Conservation (phyloP, 164 flowering plant genomes). For the Vitis labrusca region DNA sequence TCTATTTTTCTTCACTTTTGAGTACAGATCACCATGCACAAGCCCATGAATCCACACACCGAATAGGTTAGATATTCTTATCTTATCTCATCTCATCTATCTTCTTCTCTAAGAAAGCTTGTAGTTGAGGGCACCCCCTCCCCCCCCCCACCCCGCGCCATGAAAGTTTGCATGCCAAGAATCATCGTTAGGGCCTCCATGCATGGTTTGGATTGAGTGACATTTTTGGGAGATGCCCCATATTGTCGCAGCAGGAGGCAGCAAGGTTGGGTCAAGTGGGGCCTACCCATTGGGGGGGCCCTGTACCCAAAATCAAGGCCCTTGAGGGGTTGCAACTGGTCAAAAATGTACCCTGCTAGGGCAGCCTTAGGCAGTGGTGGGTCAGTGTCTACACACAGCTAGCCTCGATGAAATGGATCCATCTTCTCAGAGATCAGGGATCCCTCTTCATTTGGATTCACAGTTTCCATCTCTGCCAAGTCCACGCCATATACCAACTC, state of each 20-base stretch:
- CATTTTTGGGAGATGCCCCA: constrained; percentile 6
- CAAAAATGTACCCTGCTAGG: neutral
- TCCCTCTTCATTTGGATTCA: neutral
- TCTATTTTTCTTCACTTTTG: no score
- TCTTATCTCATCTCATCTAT: constrained; percentile 1
- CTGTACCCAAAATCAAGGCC: neutral
- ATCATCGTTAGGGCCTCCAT: neutral
- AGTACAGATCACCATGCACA: no score
- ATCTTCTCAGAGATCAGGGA: neutral
- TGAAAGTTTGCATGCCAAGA: constrained; percentile 2
- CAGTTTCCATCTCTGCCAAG: neutral
- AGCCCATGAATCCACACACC: neutral
- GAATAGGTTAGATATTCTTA: neutral
- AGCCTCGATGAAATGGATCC: neutral
- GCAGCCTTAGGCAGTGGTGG: neutral
- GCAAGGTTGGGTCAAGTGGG: neutral
- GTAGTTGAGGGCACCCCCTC: neutral
- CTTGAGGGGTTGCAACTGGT: neutral
- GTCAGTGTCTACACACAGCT: no score
- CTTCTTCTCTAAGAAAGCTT: neutral
- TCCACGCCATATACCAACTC: neutral
- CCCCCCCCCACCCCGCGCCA: no score
- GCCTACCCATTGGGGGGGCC: neutral
- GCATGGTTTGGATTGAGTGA: neutral
- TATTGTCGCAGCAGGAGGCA: neutral